Evolutionary conservation across 129 eudicot species (phyloP).

Genomic region (Flaveria sonorensis): DNA sequence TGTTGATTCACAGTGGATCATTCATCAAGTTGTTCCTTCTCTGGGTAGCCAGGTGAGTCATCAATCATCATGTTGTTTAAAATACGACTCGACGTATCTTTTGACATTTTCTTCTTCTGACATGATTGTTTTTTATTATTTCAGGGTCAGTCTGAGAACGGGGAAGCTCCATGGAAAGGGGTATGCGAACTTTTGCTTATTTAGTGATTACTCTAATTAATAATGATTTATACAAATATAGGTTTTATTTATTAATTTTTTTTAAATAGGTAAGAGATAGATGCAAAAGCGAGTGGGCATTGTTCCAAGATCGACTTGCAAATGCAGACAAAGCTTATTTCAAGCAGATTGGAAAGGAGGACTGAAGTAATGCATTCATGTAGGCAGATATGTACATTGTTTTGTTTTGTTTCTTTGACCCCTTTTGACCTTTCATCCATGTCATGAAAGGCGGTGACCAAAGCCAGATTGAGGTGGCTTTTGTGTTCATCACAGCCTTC

Average conservation of each 20-base stretch:
- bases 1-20: constrained; percentile 95
- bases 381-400: constrained; percentile 53
- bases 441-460: constrained; percentile 29
- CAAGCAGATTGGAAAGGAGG: constrained; percentile 46
- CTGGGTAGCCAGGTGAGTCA: constrained; percentile 80
- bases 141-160: constrained; percentile 74
- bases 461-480: constrained; percentile 37
- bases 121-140: constrained; percentile 3
- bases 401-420: constrained; percentile 30
- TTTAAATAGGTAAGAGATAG: constrained; percentile 66
- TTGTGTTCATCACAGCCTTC: constrained; percentile 33
- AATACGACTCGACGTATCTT: neutral
- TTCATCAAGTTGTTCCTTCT: constrained; percentile 96
- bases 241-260: neutral
- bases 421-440: constrained; percentile 22
- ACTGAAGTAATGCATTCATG: constrained; percentile 21
- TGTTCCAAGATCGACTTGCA: constrained; percentile 78
- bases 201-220: neutral
- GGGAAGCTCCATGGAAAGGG: constrained; percentile 93
- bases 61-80: neutral
- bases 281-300: constrained; percentile 79
- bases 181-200: constrained; percentile 38
- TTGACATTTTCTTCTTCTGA: neutral
- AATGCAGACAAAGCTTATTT: constrained; percentile 72
- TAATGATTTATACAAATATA: neutral